These are phyloP conservation scores for Monilinia aucupariae DNA, from an alignment of 2,329 filamentous ascomycete genomes.

Conservation along the genomic window DNA sequence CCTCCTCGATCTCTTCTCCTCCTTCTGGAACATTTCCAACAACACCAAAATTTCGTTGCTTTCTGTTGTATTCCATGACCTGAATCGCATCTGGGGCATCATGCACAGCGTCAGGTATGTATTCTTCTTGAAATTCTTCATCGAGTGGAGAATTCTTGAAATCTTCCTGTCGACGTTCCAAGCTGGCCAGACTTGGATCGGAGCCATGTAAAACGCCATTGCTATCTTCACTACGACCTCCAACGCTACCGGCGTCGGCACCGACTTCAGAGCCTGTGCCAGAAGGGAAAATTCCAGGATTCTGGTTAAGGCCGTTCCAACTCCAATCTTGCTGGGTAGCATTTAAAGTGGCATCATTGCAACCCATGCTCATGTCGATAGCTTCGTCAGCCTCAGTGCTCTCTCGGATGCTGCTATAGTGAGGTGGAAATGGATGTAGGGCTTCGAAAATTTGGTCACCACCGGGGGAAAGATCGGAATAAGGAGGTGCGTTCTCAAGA, in stretches of 20 bases:
- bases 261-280: conserved; percentile 30
- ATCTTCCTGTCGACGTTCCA: conserved; percentile 26
- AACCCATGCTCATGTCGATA: conserved; percentile 27
- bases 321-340: conserved; percentile 8
- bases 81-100: not conserved
- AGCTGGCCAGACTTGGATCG: conserved; percentile 26
- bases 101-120: conserved; percentile 30
- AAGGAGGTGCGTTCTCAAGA: conserved; percentile 28
- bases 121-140: conserved; percentile 23
- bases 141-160: conserved; percentile 27
- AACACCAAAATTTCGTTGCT: conserved; percentile 3
- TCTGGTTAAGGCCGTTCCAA: conserved; percentile 10
- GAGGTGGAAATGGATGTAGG: conserved; percentile 20
- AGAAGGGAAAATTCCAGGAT: conserved; percentile 22
- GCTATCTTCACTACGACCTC: conserved; percentile 21
- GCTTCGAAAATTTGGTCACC: conserved; percentile 15
- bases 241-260: not conserved
- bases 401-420: conserved; percentile 25
- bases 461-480: conserved; percentile 27
- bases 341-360: conserved; percentile 17
- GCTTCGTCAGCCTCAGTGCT: conserved; percentile 32
- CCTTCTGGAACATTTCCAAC: conserved; percentile 17
- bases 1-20: conserved; percentile 30
- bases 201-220: conserved; percentile 31
- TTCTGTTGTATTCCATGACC: conserved; percentile 21